These are phyloP conservation scores for Daldinia caldariorum DNA, from an alignment of 495 filamentous ascomycete species.

Conservation along the genomic window DNA sequence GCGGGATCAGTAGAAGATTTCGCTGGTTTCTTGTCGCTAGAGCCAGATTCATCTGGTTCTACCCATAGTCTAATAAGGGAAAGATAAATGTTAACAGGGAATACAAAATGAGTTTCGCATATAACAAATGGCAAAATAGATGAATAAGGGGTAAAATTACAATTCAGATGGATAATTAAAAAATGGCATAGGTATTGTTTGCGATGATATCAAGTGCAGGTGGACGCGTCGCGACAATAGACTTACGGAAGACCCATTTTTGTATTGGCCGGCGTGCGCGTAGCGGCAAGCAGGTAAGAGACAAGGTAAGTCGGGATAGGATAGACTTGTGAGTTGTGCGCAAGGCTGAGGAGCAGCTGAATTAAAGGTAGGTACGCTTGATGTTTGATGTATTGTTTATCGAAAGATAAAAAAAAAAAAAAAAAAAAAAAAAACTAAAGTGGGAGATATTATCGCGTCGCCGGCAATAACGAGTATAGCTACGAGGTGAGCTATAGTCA, in stretches of 20 bases:
- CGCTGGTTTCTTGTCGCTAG: conserved; percentile 62
- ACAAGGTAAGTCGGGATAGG: conserved; percentile 5
- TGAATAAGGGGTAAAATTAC: background rate
- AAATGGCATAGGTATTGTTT: background rate
- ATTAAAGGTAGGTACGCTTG: too few relatives aligned
- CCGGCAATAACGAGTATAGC: background rate
- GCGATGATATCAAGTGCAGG: conserved; percentile 7
- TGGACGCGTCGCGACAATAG: conserved; percentile 38
- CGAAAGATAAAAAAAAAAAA: background rate
- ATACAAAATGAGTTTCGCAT: background rate
- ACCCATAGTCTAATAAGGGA: conserved; percentile 59
- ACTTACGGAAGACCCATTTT: conserved; percentile 88
- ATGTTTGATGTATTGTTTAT: background rate
- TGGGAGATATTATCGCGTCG: background rate
- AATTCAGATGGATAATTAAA: background rate
- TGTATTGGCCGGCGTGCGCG: conserved; percentile 31
- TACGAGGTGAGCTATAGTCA: background rate
- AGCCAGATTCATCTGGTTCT: conserved; percentile 65
- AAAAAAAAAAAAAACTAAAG: background rate
- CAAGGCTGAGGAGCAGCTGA: background rate
- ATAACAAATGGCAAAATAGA: background rate
- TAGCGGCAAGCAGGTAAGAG: conserved; percentile 11
- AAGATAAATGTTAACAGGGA: conserved; percentile 21
- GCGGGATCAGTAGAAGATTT: conserved; percentile 56
- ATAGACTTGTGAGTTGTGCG: background rate